These are phyloP conservation scores for Pythium angustatum DNA, from an alignment of 352 stramenopile genomes.

Conservation along the genomic window DNA sequence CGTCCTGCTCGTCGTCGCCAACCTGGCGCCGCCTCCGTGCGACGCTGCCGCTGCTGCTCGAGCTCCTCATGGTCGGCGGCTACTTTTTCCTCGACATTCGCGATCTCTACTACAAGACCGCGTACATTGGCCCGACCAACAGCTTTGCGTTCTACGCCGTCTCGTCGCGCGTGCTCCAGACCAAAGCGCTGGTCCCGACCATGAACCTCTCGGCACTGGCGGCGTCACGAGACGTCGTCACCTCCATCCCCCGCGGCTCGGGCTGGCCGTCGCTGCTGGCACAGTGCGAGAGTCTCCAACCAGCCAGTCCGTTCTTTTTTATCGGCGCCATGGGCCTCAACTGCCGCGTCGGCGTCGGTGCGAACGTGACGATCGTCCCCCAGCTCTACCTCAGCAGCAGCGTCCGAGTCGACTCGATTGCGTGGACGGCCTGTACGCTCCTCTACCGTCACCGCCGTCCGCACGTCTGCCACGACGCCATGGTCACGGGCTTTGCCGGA, in stretches of 20 bases:
- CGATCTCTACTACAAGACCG: conserved; percentile 57
- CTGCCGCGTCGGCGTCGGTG: conserved; percentile 8
- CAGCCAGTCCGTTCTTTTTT: conserved; percentile 11
- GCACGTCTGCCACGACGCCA: neutral
- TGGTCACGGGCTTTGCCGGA: conserved; percentile 17
- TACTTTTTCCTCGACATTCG: conserved; percentile 36
- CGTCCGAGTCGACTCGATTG: conserved; percentile 22
- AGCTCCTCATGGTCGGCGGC: conserved; percentile 20
- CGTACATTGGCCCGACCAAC: conserved; percentile 46
- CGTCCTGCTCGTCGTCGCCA: neutral
- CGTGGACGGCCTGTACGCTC: conserved; percentile 23
- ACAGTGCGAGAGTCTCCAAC: conserved; percentile 9
- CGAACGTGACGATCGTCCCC: neutral
- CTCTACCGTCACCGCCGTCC: conserved; percentile 13
- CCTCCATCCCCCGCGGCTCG: conserved; percentile 8
- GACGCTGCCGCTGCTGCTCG: conserved; percentile 17
- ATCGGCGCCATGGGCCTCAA: conserved; percentile 21
- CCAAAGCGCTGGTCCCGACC: conserved; percentile 2
- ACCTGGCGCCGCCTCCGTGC: conserved; percentile 7
- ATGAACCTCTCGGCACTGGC: neutral
- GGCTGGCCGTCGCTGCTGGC: conserved; percentile 17
- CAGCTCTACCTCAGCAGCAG: conserved; percentile 17
- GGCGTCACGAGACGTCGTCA: neutral
- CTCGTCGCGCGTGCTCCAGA: conserved; percentile 19
- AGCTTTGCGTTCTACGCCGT: conserved; percentile 38